These are phyloP conservation scores for Coffea eugenioides DNA, from an alignment of 257 asterid genomes.

Conservation along the genomic window DNA sequence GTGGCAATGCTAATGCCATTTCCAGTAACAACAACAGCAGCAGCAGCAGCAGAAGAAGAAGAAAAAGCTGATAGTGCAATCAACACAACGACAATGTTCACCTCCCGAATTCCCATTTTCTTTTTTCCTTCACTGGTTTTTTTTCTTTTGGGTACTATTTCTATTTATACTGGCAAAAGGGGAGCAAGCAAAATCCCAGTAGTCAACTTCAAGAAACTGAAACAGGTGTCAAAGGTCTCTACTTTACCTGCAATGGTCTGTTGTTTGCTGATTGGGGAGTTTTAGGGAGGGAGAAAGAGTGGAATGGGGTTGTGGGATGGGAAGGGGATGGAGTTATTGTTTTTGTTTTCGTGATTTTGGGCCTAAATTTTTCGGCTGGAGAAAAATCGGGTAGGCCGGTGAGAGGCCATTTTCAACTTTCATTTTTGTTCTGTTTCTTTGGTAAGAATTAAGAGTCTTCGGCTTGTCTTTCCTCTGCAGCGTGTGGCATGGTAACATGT, in stretches of 20 bases:
- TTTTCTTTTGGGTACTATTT: background rate
- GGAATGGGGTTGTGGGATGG: slow-evolving; percentile 8
- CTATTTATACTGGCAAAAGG: background rate
- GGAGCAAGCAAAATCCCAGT: background rate
- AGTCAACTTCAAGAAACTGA: background rate
- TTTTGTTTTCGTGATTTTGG: slow-evolving; percentile 19
- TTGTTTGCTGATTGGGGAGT: slow-evolving; percentile 6
- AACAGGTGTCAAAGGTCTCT: slow-evolving; percentile 5
- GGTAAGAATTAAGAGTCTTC: slow-evolving; percentile 7
- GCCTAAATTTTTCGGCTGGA: slow-evolving; percentile 23
- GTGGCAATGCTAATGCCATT: background rate
- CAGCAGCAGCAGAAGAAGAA: slow-evolving; percentile 1
- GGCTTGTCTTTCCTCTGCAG: slow-evolving; percentile 20
- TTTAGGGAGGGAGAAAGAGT: background rate
- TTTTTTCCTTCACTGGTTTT: background rate
- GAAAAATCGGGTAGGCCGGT: slow-evolving; percentile 46
- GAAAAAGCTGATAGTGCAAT: background rate
- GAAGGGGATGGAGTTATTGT: slow-evolving; percentile 30
- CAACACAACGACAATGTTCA: slow-evolving; percentile 8
- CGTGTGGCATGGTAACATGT: background rate
- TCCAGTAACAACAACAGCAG: slow-evolving; percentile 3
- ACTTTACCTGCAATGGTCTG: slow-evolving; percentile 2
- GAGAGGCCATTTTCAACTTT: slow-evolving; percentile 68
- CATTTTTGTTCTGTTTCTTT: slow-evolving; percentile 47
- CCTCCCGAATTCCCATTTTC: slow-evolving; percentile 16